Evolutionary conservation across 2,329 filamentous ascomycete species (phyloP), one percentile per base, ranked within the genome.

Genomic region (Cladosporium sp.): DNA sequence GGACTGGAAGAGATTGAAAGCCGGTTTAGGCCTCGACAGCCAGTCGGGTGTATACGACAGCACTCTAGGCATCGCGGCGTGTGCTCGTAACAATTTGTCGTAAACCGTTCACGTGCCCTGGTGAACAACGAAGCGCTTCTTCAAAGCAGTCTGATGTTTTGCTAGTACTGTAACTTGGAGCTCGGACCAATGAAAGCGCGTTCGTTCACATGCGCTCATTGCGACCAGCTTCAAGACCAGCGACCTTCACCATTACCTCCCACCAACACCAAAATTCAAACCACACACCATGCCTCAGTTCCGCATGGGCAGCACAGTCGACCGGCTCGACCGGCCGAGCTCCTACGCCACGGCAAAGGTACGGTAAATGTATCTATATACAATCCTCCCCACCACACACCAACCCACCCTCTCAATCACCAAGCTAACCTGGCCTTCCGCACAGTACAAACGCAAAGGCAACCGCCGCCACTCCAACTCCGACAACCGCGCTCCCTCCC

Each of bases 291-390:
- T 84, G 82, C 72, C 73, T 60, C 69, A 73, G 57, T 68, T 71
- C 58, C 73, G 71, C 42, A 70, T 76, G 61, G 78, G 83, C 70
- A 86, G 81, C 72, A 97, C 94, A 6, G 89, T 97, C 62, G 93
- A 97, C 51, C 83, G 94, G 60, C 84, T 99, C 62, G 94, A 99
- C 75, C 89, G 87, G 75, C 93, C 94, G 17, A 97, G 93, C 73
- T 92, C 93, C 67, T 99, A 99, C 78, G 96, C 92, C 69, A 82
- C 85, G 62, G 87, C 83, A 76, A 89, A 89, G 78, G 93, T 95
- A 77, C n/a, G 36, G n/a, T 9, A 39, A 13, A 65, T 35, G 20
- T 51, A 54, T 51, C 39, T 10, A 39, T 44, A 12, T 17, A n/a
- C 20, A 47, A 47, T 10, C 37, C 32, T 25, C 32, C 17, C 28